These are phyloP conservation scores for Solanum dulcamara DNA, from an alignment of 257 asterid species.

Conservation along the genomic window DNA sequence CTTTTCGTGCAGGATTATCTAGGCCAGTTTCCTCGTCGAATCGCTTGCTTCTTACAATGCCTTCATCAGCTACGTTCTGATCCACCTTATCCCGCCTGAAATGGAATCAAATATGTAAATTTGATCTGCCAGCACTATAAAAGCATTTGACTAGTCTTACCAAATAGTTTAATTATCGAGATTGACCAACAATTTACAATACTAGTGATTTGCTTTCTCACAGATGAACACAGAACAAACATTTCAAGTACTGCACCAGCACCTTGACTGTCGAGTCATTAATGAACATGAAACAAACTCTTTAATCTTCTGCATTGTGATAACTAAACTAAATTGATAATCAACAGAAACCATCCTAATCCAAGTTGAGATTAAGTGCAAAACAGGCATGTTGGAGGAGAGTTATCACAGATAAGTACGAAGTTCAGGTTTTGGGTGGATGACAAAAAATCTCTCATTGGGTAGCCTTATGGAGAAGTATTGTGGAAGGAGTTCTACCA, in stretches of 20 bases:
- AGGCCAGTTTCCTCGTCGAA: conserved; percentile 38
- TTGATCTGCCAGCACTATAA: neutral
- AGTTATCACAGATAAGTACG: neutral
- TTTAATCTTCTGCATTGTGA: neutral
- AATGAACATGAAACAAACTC: neutral
- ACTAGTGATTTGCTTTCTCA: neutral
- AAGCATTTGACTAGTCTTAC: neutral
- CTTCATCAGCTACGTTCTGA: conserved; percentile 27
- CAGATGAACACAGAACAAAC: neutral
- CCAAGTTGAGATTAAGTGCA: neutral
- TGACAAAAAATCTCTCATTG: neutral
- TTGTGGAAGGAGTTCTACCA: neutral
- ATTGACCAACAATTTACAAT: neutral
- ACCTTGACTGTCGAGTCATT: neutral
- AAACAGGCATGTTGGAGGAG: neutral
- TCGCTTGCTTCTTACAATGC: conserved; percentile 30
- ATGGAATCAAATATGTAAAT: neutral
- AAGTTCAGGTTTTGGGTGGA: neutral
- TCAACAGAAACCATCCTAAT: neutral
- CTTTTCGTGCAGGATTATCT: conserved; percentile 9
- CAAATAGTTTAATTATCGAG: neutral
- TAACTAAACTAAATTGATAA: neutral
- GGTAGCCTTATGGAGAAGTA: neutral
- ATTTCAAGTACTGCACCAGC: neutral
- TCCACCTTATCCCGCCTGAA: conserved; percentile 44